Evolutionary conservation across 768 basidiomycete genomes (phyloP), one percentile per base, ranked within the genome.

Genomic region (Daedaleopsis sinensis): DNA sequence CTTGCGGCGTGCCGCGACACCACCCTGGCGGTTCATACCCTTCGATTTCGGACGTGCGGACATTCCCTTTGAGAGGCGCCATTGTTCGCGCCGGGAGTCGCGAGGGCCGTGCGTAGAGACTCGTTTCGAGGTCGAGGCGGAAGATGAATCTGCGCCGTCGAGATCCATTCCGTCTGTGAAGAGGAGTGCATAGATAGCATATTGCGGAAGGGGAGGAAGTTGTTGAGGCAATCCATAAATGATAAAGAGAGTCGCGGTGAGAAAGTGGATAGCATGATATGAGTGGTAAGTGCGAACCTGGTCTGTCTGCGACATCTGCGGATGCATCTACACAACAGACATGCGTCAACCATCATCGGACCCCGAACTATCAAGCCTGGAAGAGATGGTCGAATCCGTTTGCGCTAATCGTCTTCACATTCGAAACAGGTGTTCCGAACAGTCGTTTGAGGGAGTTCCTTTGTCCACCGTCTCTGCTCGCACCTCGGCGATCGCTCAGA

Each of bases 31-130:
- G 68, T 90, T 91, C 80, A 87, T 82, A 37, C 82, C 84, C 43
- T 72, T 77, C 10, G 80, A 71, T 62, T 78, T 79, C 9, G 83
- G 79, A 65, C 82, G 72, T 24, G 85, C 74, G 9, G 77, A 69
- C 73, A 91, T 69, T 35, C 94, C 94, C 71, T 94, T 96, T 23
- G 93, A 88, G 58, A 76, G 76, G 71, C 93, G 79, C 94, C 94
- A 96, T 65, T 86, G 80, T 71, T 94, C 93, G 64, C 91, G 80
- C 61, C 94, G 79, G 51, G 91, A 90, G 52, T 81, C 78, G 36
- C 93, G 85, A 3, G 88, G 83, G 13, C 93, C 94, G 67, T 94
- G 91, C 3, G 94, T 96, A 10, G 93, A 94, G 63, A 94, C 80
- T 67, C 58, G 70, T 59, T 71, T 70, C 39, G 11, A 13, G 24